phyloP scores from a whole-genome alignment of 129 eudicot species.

The Escallonia herrerae region DNA sequence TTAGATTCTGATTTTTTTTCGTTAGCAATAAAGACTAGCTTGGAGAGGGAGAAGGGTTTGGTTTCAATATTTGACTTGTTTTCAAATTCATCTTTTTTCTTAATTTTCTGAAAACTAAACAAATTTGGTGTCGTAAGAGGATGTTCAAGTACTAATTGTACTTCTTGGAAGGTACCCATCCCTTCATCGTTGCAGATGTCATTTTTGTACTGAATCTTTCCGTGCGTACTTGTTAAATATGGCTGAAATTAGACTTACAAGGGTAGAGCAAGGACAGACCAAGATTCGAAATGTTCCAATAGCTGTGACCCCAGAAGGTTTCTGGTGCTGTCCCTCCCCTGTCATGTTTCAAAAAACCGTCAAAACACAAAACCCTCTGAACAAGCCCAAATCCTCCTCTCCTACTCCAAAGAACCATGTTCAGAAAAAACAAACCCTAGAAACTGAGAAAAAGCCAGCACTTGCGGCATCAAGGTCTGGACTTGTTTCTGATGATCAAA shows the following conservation, averaged over 20 bases:
- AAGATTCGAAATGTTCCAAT: slow-evolving; percentile 89
- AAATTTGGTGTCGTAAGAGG: too few species aligned
- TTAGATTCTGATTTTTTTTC: neutral
- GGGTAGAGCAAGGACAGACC: slow-evolving; percentile 60
- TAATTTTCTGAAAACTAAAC: neutral
- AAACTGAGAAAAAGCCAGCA: slow-evolving; percentile 40
- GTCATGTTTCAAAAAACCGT: slow-evolving; percentile 76
- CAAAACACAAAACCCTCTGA: slow-evolving; percentile 49
- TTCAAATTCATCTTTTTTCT: neutral
- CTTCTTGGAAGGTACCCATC: neutral
- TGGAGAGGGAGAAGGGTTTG: neutral
- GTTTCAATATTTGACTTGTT: neutral
- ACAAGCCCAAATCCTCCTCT: slow-evolving; percentile 55
- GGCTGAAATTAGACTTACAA: slow-evolving; percentile 74
- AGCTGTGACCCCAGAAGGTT: slow-evolving; percentile 96
- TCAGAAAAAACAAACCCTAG: slow-evolving; percentile 58
- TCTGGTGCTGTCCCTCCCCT: slow-evolving; percentile 99
- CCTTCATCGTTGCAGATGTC: neutral
- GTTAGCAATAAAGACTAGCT: neutral
- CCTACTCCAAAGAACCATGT: slow-evolving; percentile 22
- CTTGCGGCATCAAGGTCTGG: slow-evolving; percentile 31
- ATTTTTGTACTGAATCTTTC: slow-evolving; percentile 8
- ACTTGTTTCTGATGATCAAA: slow-evolving; percentile 36
- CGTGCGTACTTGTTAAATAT: slow-evolving; percentile 25
- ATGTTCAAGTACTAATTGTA: neutral